These are phyloP conservation scores for Colletotrichum gigasporum DNA, from an alignment of 2,329 filamentous ascomycete species.

Conservation along the genomic window DNA sequence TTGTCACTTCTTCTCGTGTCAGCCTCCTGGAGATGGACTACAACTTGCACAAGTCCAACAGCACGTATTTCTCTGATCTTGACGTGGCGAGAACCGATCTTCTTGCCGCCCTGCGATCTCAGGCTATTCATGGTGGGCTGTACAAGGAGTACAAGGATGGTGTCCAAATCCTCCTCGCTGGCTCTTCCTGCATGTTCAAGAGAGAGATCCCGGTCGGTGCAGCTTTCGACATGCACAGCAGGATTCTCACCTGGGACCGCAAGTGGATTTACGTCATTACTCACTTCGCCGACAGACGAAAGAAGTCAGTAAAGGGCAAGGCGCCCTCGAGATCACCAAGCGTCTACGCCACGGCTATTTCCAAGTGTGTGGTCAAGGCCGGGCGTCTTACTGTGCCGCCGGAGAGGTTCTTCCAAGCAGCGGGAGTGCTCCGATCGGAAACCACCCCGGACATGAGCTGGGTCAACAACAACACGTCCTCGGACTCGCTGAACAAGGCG, in stretches of 20 bases:
- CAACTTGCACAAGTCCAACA: slow-evolving; percentile 78
- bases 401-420: slow-evolving; percentile 20
- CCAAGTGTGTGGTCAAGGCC: slow-evolving; percentile 85
- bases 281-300: slow-evolving; percentile 39
- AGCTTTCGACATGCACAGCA: slow-evolving; percentile 77
- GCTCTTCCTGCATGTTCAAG: slow-evolving; percentile 78
- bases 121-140: slow-evolving; percentile 41
- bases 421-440: slow-evolving; percentile 2
- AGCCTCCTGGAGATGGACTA: slow-evolving; percentile 71
- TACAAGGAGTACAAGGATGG: slow-evolving; percentile 51
- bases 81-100: slow-evolving; percentile 55
- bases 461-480: not conserved
- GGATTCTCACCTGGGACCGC: slow-evolving; percentile 40
- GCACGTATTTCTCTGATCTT: slow-evolving; percentile 76
- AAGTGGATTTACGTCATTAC: slow-evolving; percentile 44
- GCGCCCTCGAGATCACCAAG: slow-evolving; percentile 33
- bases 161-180: slow-evolving; percentile 71
- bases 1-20: slow-evolving; percentile 72
- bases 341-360: slow-evolving; percentile 72
- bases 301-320: slow-evolving; percentile 53
- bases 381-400: slow-evolving; percentile 86
- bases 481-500: not conserved
- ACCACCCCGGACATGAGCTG: not conserved
- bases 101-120: slow-evolving; percentile 47
- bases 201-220: slow-evolving; percentile 76